Base-by-base conservation (phyloP, 805 yeast genomes). In the Saccharomycopsis sp. region DNA sequence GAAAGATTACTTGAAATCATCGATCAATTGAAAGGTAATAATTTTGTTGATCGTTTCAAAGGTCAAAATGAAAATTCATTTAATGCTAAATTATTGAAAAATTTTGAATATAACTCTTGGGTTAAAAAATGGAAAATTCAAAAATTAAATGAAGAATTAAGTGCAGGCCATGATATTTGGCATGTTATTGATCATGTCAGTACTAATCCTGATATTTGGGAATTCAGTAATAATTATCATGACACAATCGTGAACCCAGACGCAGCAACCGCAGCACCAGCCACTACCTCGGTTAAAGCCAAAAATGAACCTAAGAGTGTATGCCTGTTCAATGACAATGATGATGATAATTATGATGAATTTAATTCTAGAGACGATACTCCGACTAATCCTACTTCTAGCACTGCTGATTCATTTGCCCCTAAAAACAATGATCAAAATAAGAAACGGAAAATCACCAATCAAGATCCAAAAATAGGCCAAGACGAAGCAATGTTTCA, bases 101-200 rank as follows among this genome's bases (percentile, higher is more conserved):
- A 19, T 14, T 47, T 41, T 36, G 29, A 39, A n/a, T 29, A 26
- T 19, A 17, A 40, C 16, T 11, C 16, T 5, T 47, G 47, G 48
- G 34, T 27, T 8, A 23, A 23, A 21, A 21, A 38, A 7, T 47
- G 47, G 47, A 39, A 43, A 13, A 33, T 21, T 14, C 6, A 21
- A 4, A 17, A 33, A 3, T 11, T 16, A 8, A 27, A 28, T 3
- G 33, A n/a, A 7, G 29, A 32, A 4, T 28, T 46, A 6, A 33
- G 31, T 9, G 19, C n/a, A 6, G 19, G 16, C 5, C 43, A 47
- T 24, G 38, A 47, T 29, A 47, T 47, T 22, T 44, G 47, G 48
- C 9, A n/a, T 5, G 47, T 47, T 7, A 39, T 47, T 16, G 48
- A 47, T 27, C 13, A 14, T 16, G 40, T 47, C 7, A 47, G 43